These are phyloP conservation scores for Pyrenula massariospora DNA, from an alignment of 495 filamentous ascomycete species.

Conservation along the genomic window DNA sequence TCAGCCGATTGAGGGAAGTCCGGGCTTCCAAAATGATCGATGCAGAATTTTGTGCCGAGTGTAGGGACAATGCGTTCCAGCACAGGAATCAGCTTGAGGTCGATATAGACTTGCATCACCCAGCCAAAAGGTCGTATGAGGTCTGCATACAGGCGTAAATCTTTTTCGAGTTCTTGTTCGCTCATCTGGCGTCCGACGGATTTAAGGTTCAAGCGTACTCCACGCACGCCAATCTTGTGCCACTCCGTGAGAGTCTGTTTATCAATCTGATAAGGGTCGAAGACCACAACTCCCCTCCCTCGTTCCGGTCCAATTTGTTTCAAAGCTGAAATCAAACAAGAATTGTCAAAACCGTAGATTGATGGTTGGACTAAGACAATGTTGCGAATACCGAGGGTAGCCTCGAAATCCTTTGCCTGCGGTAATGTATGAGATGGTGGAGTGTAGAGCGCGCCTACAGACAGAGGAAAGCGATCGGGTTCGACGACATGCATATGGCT, in stretches of 20 bases:
- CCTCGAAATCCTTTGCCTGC: constrained; percentile 29
- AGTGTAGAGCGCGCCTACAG: constrained; percentile 23
- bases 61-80: constrained; percentile 28
- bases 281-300: constrained; percentile 36
- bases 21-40: constrained; percentile 40
- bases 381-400: constrained; percentile 25
- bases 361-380: constrained; percentile 40
- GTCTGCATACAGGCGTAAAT: constrained; percentile 29
- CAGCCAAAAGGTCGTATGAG: constrained; percentile 30
- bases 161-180: constrained; percentile 19
- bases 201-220: constrained; percentile 38
- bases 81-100: constrained; percentile 26
- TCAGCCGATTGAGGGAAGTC: constrained; percentile 12
- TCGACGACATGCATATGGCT: constrained; percentile 44
- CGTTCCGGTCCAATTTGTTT: constrained; percentile 22
- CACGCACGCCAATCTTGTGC: constrained; percentile 37
- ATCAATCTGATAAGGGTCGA: constrained; percentile 28
- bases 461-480: constrained; percentile 24
- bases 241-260: constrained; percentile 24
- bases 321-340: constrained; percentile 37
- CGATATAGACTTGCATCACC: constrained; percentile 36
- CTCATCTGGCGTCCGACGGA: constrained; percentile 27
- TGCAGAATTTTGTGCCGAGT: constrained; percentile 31
- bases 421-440: constrained; percentile 24
- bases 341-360: constrained; percentile 39